phyloP scores from a whole-genome alignment of 116 monocot genomes.

The Posidonia oceanica region DNA sequence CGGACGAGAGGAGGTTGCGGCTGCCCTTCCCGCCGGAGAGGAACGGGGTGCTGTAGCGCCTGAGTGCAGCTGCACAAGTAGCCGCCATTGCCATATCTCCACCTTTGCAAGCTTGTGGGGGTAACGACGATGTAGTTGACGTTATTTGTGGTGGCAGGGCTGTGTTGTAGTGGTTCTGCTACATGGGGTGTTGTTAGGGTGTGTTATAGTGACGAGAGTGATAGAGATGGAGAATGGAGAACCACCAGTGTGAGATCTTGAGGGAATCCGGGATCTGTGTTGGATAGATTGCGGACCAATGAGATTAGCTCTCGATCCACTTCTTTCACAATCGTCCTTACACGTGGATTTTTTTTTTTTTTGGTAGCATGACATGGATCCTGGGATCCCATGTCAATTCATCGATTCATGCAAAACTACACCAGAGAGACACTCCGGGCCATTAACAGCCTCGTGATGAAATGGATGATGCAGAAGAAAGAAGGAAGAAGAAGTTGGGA shows the following conservation, averaged over 20 bases:
- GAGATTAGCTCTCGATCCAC: not conserved
- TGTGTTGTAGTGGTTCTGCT: not conserved
- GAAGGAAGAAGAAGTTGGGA: no score
- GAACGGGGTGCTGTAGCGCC: not conserved
- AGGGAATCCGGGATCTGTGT: not conserved
- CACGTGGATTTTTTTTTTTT: no score
- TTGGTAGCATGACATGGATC: no score
- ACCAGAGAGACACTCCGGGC: no score
- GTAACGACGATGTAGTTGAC: no score
- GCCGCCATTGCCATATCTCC: slow-evolving; percentile 5
- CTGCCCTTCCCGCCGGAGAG: not conserved
- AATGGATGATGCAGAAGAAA: no score
- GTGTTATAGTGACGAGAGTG: not conserved
- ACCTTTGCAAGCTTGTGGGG: not conserved
- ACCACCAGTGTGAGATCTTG: not conserved
- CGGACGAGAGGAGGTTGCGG: no score
- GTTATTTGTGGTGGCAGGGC: no score
- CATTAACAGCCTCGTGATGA: no score
- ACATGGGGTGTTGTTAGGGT: not conserved
- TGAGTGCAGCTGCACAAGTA: not conserved
- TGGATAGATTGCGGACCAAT: not conserved
- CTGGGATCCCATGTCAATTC: no score
- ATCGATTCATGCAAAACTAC: no score
- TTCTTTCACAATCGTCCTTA: no score
- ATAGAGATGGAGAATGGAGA: not conserved